phyloP scores from a whole-genome alignment of 225 moss, liverwort and hornwort species.

The Climacium dendroides region DNA sequence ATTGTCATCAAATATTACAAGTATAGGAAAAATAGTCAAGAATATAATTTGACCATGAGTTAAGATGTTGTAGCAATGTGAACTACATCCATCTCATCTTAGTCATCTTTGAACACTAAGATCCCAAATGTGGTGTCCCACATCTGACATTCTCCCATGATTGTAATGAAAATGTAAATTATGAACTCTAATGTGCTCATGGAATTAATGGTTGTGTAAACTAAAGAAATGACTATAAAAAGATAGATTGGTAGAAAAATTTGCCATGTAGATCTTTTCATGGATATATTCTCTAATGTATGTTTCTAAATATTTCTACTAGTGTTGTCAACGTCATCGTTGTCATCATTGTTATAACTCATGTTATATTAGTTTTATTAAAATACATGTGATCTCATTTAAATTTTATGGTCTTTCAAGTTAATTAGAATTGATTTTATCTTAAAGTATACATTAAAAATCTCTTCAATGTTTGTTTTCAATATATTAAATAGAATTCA shows the following conservation, averaged over 20 bases:
- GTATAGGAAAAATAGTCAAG: not conserved
- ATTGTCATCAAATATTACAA: not conserved
- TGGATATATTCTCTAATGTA: not conserved
- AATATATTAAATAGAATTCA: too few species aligned
- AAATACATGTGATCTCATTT: not conserved
- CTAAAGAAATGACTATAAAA: accelerated
- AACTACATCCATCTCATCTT: too few species aligned
- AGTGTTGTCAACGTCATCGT: too few species aligned
- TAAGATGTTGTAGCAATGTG: accelerated
- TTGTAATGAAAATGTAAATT: not conserved
- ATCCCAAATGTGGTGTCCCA: accelerated
- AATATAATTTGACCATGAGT: not conserved
- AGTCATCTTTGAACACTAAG: accelerated
- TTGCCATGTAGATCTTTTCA: not conserved
- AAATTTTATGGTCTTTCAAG: not conserved
- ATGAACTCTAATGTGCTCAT: accelerated
- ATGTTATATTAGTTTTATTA: too few species aligned
- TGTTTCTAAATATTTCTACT: not conserved
- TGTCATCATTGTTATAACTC: accelerated
- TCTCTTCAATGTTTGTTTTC: too few species aligned
- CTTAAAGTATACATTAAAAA: not conserved
- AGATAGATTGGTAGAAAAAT: accelerated
- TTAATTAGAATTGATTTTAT: not conserved
- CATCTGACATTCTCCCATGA: accelerated
- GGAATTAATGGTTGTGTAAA: not conserved